Conservation (phyloP, 2,329 filamentous ascomycete genomes). For the Ophiostoma ips region DNA sequence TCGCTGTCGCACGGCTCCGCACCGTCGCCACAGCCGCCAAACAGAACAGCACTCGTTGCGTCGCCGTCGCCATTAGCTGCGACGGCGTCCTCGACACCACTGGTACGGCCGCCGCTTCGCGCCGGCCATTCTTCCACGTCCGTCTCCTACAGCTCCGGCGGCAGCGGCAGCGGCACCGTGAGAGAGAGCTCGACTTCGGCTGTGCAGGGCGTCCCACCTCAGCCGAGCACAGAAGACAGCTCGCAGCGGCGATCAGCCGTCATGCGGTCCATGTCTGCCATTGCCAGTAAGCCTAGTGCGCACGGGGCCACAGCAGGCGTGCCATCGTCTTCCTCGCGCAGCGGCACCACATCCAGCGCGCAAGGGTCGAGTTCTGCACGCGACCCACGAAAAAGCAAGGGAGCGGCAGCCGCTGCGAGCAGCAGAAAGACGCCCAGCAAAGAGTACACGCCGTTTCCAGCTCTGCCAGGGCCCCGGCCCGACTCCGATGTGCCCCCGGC, state of each 20-base stretch:
- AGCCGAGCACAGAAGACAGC: slow-evolving; percentile 14
- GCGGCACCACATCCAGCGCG: not conserved
- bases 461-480: slow-evolving; percentile 40
- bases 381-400: not conserved
- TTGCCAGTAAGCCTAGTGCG: slow-evolving; percentile 24
- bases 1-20: slow-evolving; percentile 12
- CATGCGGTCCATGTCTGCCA: slow-evolving; percentile 40
- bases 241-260: slow-evolving; percentile 28
- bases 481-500: slow-evolving; percentile 47
- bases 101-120: slow-evolving; percentile 11
- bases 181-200: not conserved
- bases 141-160: slow-evolving; percentile 14
- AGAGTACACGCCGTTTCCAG: slow-evolving; percentile 36
- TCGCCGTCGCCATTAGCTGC: not conserved
- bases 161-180: slow-evolving; percentile 11
- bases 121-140: slow-evolving; percentile 15
- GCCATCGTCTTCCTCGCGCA: not conserved
- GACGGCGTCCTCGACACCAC: slow-evolving; percentile 1
- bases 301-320: slow-evolving; percentile 4
- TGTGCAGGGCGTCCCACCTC: not conserved
- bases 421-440: slow-evolving; percentile 11
- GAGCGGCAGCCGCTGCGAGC: slow-evolving; percentile 9
- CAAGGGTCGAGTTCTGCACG: not conserved
- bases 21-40: not conserved
- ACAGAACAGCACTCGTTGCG: not conserved